Evolutionary conservation across 805 yeast species (phyloP).

Genomic region (Zygotorulaspora florentina): DNA sequence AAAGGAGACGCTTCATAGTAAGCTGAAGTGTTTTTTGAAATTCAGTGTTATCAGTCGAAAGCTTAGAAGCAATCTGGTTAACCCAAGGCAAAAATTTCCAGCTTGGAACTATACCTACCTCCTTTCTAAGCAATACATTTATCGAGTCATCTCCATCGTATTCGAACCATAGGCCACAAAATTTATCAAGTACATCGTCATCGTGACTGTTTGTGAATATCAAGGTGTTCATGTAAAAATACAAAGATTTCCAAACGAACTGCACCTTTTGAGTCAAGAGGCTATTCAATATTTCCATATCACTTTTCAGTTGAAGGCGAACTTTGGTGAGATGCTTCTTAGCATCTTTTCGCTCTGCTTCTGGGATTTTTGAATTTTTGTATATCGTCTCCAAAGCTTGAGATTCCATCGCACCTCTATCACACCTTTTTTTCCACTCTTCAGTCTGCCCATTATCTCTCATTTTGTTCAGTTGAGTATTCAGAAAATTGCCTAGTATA

Average conservation of each 20-base stretch:
- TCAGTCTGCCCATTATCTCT: slow-evolving; percentile 43
- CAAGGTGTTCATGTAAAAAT: slow-evolving; percentile 56
- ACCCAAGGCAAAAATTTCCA: slow-evolving; percentile 73
- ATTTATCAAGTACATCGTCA: slow-evolving; percentile 63
- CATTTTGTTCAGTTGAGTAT: slow-evolving; percentile 50
- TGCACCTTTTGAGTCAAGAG: slow-evolving; percentile 38
- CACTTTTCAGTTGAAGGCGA: slow-evolving; percentile 46
- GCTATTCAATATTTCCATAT: slow-evolving; percentile 42
- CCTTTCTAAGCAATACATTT: slow-evolving; percentile 39
- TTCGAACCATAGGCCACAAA: slow-evolving; percentile 81
- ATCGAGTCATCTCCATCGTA: slow-evolving; percentile 44
- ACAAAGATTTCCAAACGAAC: slow-evolving; percentile 52
- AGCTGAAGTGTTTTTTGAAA: slow-evolving; percentile 55
- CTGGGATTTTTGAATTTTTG: slow-evolving; percentile 38
- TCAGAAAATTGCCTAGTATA: slow-evolving; percentile 69
- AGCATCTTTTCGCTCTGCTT: slow-evolving; percentile 49
- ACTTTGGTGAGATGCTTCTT: slow-evolving; percentile 49
- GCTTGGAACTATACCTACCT: slow-evolving; percentile 46
- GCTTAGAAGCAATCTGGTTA: slow-evolving; percentile 71
- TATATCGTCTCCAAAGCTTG: slow-evolving; percentile 45
- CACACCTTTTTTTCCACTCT: slow-evolving; percentile 40
- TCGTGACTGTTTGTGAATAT: slow-evolving; percentile 40
- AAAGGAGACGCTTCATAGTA: slow-evolving; percentile 45
- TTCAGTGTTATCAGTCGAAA: slow-evolving; percentile 43
- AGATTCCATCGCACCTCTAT: slow-evolving; percentile 44